These are phyloP conservation scores for Hanseniaspora valbyensis DNA, from an alignment of 805 yeast species.

Conservation along the genomic window DNA sequence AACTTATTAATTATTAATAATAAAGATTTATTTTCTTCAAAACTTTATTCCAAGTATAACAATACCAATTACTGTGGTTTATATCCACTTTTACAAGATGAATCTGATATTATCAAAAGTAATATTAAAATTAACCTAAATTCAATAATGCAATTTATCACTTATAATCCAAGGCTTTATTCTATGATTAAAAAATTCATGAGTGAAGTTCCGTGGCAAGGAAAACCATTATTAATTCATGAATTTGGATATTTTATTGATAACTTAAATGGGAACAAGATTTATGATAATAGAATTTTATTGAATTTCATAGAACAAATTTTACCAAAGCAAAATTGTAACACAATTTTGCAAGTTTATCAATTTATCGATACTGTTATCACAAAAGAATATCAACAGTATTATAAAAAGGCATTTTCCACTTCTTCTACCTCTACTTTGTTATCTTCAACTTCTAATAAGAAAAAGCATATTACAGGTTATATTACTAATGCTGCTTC, in stretches of 20 bases:
- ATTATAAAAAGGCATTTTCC: neutral
- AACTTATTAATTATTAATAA: neutral
- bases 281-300: neutral
- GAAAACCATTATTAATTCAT: constrained; percentile 41
- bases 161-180: neutral
- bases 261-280: constrained; percentile 5
- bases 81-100: neutral
- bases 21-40: neutral
- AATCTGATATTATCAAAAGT: neutral
- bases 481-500: constrained; percentile 3
- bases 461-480: neutral
- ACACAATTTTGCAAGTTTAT: neutral
- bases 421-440: too few relatives aligned
- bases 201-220: constrained; percentile 7
- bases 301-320: neutral
- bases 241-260: constrained; percentile 86
- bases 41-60: neutral
- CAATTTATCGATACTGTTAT: neutral
- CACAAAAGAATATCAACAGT: neutral
- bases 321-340: neutral
- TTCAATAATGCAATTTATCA: constrained; percentile 2
- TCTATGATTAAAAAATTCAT: constrained; percentile 2
- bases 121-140: neutral
- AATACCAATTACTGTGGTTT: constrained; percentile 13
- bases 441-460: neutral